Percentiles rank a stretch among this genome's conserved stretches.
phyloP scores from a whole-genome alignment of 768 basidiomycete species.

The Trametes cubensis region DNA sequence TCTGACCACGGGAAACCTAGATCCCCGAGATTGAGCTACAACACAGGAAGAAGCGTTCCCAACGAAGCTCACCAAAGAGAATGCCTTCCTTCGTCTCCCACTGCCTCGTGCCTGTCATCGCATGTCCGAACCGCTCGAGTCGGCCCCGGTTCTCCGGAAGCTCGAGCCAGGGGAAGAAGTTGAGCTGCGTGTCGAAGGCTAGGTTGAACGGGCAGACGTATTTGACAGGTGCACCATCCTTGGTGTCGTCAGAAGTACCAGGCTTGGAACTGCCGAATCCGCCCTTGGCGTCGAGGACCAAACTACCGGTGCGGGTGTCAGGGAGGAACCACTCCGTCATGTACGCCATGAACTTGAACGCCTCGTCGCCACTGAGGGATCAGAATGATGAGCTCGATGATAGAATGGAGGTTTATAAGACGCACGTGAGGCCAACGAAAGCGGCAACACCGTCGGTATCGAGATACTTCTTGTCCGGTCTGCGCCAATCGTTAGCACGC shows the following conservation, averaged over 20 bases:
- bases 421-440: slow-evolving; percentile 69
- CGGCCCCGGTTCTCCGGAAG: slow-evolving; percentile 48
- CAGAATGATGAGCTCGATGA: neutral
- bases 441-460: slow-evolving; percentile 69
- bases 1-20: slow-evolving; percentile 26
- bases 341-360: slow-evolving; percentile 74
- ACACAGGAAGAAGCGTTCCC: neutral
- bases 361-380: slow-evolving; percentile 59
- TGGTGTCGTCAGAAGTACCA: neutral
- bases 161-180: slow-evolving; percentile 77
- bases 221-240: neutral
- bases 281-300: slow-evolving; percentile 8
- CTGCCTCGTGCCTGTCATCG: slow-evolving; percentile 71
- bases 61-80: neutral
- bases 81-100: slow-evolving; percentile 69
- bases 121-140: slow-evolving; percentile 69
- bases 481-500: slow-evolving; percentile 26
- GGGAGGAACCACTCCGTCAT: slow-evolving; percentile 56
- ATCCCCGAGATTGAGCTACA: neutral
- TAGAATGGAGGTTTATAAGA: slow-evolving; percentile 2
- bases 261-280: neutral
- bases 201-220: slow-evolving; percentile 62
- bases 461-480: slow-evolving; percentile 66
- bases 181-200: slow-evolving; percentile 56
- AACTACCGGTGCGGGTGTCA: slow-evolving; percentile 2